Conservation (phyloP, 2,329 filamentous ascomycete genomes). For the Dichotomopilus funicola region DNA sequence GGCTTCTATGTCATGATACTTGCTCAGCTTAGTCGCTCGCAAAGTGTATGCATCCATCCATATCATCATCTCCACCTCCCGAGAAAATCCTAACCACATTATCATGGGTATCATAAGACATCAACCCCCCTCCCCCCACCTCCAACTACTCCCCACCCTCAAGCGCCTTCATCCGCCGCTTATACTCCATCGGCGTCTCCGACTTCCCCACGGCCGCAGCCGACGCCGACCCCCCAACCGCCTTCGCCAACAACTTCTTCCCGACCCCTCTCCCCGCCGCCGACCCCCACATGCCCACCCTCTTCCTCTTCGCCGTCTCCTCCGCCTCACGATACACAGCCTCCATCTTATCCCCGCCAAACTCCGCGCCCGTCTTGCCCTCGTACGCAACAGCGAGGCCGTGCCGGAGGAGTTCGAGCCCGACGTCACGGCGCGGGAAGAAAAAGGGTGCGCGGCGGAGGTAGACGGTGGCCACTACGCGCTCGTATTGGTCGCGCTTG, state of each 20-base stretch:
- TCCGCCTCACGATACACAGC: slow-evolving; percentile 60
- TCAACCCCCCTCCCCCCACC: slow-evolving; percentile 24
- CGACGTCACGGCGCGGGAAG: slow-evolving; percentile 62
- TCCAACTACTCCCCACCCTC: slow-evolving; percentile 22
- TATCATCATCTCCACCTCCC: background rate
- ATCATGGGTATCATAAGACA: slow-evolving; percentile 19
- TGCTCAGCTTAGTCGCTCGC: too few relatives aligned
- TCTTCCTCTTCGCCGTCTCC: slow-evolving; percentile 56
- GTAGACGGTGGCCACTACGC: slow-evolving; percentile 80
- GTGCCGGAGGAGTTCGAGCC: slow-evolving; percentile 77
- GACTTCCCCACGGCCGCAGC: too few relatives aligned
- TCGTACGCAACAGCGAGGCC: slow-evolving; percentile 91
- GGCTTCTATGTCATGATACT: too few relatives aligned
- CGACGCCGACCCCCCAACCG: too few relatives aligned
- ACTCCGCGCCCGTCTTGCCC: slow-evolving; percentile 83
- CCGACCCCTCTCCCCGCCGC: slow-evolving; percentile 47
- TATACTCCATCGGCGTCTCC: slow-evolving; percentile 86
- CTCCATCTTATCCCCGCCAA: slow-evolving; percentile 61
- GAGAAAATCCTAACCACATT: background rate
- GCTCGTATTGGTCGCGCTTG: slow-evolving; percentile 83
- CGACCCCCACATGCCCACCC: slow-evolving; percentile 69
- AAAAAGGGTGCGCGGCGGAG: slow-evolving; percentile 59
- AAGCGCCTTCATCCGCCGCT: slow-evolving; percentile 46
- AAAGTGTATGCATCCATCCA: background rate
- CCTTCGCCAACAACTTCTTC: slow-evolving; percentile 15